Conservation (phyloP, 2,329 filamentous ascomycete genomes). For the Xylariaceae sp. region DNA sequence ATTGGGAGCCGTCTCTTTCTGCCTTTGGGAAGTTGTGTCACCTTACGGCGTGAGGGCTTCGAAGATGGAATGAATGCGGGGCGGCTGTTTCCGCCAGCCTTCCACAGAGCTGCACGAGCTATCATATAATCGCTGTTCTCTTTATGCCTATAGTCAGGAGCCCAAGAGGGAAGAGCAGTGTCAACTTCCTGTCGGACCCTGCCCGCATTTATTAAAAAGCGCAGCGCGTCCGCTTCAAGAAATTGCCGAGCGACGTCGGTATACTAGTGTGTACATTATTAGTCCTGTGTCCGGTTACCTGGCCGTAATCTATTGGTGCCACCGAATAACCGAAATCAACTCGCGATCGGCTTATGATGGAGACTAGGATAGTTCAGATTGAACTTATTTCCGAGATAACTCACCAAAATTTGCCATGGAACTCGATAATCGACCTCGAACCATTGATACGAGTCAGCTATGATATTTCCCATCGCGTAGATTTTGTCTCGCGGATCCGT, state of each 20-base stretch:
- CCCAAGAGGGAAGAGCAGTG: slow-evolving; percentile 33
- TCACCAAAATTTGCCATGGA: slow-evolving; percentile 34
- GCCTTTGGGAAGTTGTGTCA: slow-evolving; percentile 18
- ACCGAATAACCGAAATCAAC: not conserved
- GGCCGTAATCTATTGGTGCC: too few species aligned
- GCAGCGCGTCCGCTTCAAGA: slow-evolving; percentile 25
- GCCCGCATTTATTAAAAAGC: slow-evolving; percentile 31
- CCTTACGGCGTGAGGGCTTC: not conserved
- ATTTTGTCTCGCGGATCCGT: slow-evolving; percentile 36
- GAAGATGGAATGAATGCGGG: slow-evolving; percentile 8
- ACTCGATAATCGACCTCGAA: slow-evolving; percentile 34
- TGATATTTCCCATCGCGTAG: slow-evolving; percentile 32
- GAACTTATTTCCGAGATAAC: not conserved
- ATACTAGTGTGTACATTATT: slow-evolving; percentile 17
- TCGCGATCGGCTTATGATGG: too few species aligned
- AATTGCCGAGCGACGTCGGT: slow-evolving; percentile 30
- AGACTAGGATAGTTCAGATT: not conserved
- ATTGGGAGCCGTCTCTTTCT: slow-evolving; percentile 14
- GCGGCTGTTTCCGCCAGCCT: slow-evolving; percentile 9
- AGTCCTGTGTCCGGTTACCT: not conserved
- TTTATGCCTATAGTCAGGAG: slow-evolving; percentile 28
- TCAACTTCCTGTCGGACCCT: slow-evolving; percentile 24
- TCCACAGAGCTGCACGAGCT: slow-evolving; percentile 9
- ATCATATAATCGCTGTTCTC: slow-evolving; percentile 20
- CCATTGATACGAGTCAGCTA: slow-evolving; percentile 29